A percentile compares a stretch with the other conserved stretches of the same genome.
Conservation (phyloP, 129 eudicot genomes). For the carrot (Daucus carota) region DH1_v3.0 NC_030389.2:40812501-40813000, state of each 20-base stretch:
- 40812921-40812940: neutral
- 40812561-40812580: slow-evolving; percentile 48
- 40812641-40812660: slow-evolving; percentile 31
- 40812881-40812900: slow-evolving; percentile 67
- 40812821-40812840: slow-evolving; percentile 53
- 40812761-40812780: slow-evolving; percentile 53
- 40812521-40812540: slow-evolving; percentile 34
- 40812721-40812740: slow-evolving; percentile 48
- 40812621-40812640: slow-evolving; percentile 36
- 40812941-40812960: neutral
- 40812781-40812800: slow-evolving; percentile 65
- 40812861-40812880: slow-evolving; percentile 57
- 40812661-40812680: slow-evolving; percentile 43
- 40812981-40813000: neutral
- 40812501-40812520: slow-evolving; percentile 16
- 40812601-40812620: slow-evolving; percentile 36
- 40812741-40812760: slow-evolving; percentile 56
- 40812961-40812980: neutral
- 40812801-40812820: slow-evolving; percentile 58
- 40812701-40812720: slow-evolving; percentile 43
- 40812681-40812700: slow-evolving; percentile 47
- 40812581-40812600: slow-evolving; percentile 47
- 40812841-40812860: slow-evolving; percentile 63
- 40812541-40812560: slow-evolving; percentile 39
- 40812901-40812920: slow-evolving; percentile 32